Conservation (phyloP, 2,329 filamentous ascomycete species). For the Colletotrichum sp. region DNA sequence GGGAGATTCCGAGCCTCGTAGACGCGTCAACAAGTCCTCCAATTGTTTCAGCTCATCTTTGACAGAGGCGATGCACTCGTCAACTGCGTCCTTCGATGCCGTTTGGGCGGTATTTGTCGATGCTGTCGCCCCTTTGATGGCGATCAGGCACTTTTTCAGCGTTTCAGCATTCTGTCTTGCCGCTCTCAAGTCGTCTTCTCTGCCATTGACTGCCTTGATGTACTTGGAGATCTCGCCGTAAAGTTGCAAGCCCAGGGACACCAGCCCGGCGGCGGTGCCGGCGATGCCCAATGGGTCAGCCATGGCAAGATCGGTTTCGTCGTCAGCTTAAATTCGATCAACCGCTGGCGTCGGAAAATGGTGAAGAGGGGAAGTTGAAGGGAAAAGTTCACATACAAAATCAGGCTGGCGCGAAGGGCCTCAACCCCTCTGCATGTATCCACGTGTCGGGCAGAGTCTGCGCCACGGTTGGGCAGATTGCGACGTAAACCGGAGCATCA, state of each 20-base stretch:
- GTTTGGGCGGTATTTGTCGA: neutral
- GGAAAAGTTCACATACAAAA: neutral
- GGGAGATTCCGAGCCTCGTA: neutral
- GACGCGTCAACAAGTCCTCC: neutral
- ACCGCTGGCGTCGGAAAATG: neutral
- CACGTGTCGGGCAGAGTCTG: neutral
- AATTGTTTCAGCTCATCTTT: neutral
- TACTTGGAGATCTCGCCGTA: neutral
- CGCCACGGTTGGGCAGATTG: neutral
- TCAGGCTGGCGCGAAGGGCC: neutral
- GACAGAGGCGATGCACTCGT: neutral
- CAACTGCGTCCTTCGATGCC: neutral
- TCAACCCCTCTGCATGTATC: neutral
- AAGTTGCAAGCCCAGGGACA: neutral
- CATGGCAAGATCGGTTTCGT: neutral
- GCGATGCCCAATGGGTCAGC: neutral
- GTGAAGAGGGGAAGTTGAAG: neutral
- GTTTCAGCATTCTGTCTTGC: neutral
- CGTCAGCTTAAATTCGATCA: neutral
- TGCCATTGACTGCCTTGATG: neutral
- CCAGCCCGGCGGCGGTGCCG: neutral
- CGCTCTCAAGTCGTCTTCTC: neutral
- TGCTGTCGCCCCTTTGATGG: neutral
- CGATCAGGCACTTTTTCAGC: neutral
- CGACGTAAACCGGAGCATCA: neutral